phyloP scores from a whole-genome alignment of 176 grass and related monocot species.

The Musa troglodytarum region DNA sequence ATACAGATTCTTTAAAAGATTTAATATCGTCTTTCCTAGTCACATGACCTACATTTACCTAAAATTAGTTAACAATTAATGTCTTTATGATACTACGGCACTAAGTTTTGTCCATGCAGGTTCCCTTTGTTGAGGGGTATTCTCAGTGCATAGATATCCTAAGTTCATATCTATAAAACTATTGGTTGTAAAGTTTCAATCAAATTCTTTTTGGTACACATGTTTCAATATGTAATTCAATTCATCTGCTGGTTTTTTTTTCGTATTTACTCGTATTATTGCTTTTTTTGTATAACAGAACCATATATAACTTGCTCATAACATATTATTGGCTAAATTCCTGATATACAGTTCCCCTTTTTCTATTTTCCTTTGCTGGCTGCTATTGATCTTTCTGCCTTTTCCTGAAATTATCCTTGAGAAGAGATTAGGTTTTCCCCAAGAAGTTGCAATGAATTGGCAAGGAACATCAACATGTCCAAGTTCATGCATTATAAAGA shows the following conservation, averaged over 20 bases:
- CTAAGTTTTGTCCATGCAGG: neutral
- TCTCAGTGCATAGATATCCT: neutral
- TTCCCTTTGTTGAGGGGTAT: neutral
- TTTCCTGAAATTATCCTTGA: slow-evolving; percentile 4
- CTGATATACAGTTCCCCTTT: no score
- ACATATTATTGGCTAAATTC: no score
- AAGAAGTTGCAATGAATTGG: slow-evolving; percentile 80
- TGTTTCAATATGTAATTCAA: neutral
- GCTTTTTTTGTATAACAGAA: no score
- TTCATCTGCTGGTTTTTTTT: neutral
- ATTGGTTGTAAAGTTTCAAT: neutral
- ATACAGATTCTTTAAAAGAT: no score
- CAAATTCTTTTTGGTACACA: neutral
- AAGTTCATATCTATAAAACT: neutral
- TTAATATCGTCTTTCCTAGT: neutral
- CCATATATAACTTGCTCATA: no score
- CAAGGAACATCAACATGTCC: slow-evolving; percentile 61
- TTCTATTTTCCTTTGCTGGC: neutral
- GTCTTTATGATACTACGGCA: neutral
- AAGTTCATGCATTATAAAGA: slow-evolving; percentile 71
- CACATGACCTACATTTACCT: neutral
- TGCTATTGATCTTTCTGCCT: neutral
- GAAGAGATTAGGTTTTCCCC: slow-evolving; percentile 55
- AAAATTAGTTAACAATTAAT: neutral
- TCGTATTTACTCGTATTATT: neutral